Percentiles rank a stretch among this genome's conserved stretches.
Conservation (phyloP, 2,329 filamentous ascomycete species). For the Arachnomyces sp. region DNA sequence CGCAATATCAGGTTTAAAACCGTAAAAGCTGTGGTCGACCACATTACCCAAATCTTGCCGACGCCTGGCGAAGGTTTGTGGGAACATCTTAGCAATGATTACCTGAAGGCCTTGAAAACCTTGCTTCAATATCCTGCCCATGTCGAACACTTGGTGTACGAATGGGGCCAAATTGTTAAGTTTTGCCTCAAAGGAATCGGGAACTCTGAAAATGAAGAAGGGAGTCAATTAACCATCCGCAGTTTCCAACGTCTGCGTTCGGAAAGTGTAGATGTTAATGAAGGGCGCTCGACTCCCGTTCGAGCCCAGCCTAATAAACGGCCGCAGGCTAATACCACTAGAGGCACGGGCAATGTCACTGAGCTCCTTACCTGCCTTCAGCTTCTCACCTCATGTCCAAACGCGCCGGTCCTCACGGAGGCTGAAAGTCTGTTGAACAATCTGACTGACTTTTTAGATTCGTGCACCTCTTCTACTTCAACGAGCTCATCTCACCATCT, state of each 20-base stretch:
- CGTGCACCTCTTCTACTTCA: conserved; percentile 47
- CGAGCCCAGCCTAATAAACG: conserved; percentile 16
- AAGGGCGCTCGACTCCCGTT: conserved; percentile 24
- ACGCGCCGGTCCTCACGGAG: conserved; percentile 55
- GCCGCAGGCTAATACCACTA: conserved; percentile 13
- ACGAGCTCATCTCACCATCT: conserved; percentile 59
- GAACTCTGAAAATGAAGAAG: conserved; percentile 18
- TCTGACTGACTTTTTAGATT: conserved; percentile 50
- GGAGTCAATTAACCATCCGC: conserved; percentile 23
- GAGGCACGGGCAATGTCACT: conserved; percentile 34
- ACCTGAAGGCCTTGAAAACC: conserved; percentile 64
- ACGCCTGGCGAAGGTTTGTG: conserved; percentile 55
- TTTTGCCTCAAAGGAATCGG: conserved; percentile 62
- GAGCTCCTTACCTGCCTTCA: conserved; percentile 59
- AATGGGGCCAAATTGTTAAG: conserved; percentile 61
- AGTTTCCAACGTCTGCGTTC: conserved; percentile 19
- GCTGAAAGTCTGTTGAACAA: conserved; percentile 49
- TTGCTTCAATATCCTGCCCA: conserved; percentile 67
- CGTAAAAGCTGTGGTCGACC: conserved; percentile 67
- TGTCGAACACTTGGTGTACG: conserved; percentile 64
- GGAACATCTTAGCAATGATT: conserved; percentile 63
- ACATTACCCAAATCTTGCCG: conserved; percentile 68
- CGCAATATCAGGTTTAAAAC: conserved; percentile 65
- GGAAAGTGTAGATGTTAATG: conserved; percentile 21
- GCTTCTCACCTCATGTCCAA: conserved; percentile 55